A percentile compares a stretch with the other conserved stretches of the same genome.
Evolutionary conservation across 208 protist species (phyloP).

Genomic region (Wallacemonas rigidus): DNA sequence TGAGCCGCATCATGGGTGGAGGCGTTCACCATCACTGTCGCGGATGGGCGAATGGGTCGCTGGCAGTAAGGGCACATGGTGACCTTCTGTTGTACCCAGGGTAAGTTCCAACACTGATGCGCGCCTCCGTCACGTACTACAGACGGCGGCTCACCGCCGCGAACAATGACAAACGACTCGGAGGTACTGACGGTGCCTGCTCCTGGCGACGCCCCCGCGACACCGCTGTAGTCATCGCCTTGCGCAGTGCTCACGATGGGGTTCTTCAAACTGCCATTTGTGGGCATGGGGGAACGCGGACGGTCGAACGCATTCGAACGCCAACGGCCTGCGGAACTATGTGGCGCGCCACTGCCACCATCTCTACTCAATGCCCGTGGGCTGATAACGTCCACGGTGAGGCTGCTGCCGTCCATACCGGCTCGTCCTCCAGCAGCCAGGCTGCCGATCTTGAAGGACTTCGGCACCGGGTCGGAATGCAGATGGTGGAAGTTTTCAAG

Average conservation of each 20-base stretch:
- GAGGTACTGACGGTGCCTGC: not conserved
- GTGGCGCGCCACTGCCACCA: not conserved
- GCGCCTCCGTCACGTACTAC: constrained; percentile 18
- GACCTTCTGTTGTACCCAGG: constrained; percentile 50
- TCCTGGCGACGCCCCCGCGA: not conserved
- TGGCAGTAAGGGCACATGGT: constrained; percentile 54
- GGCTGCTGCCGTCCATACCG: not conserved
- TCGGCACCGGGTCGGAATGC: constrained; percentile 43
- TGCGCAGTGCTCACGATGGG: constrained; percentile 7
- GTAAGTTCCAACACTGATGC: constrained; percentile 41
- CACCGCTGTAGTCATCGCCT: constrained; percentile 15
- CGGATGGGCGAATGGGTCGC: constrained; percentile 24
- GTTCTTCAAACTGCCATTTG: constrained; percentile 23
- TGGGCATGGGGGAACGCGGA: constrained; percentile 1
- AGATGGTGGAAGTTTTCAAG: constrained; percentile 28
- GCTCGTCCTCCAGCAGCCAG: constrained; percentile 3
- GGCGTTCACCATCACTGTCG: no score
- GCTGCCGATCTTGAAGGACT: constrained; percentile 32
- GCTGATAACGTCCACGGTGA: constrained; percentile 3
- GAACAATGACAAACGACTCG: constrained; percentile 1
- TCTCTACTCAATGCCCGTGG: not conserved
- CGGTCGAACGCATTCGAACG: not conserved
- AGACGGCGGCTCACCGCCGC: constrained; percentile 3
- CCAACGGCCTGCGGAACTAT: not conserved
- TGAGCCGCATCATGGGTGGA: no score